Evolutionary conservation across 129 eudicot genomes (phyloP).

Genomic region (Lonicera japonica): DNA sequence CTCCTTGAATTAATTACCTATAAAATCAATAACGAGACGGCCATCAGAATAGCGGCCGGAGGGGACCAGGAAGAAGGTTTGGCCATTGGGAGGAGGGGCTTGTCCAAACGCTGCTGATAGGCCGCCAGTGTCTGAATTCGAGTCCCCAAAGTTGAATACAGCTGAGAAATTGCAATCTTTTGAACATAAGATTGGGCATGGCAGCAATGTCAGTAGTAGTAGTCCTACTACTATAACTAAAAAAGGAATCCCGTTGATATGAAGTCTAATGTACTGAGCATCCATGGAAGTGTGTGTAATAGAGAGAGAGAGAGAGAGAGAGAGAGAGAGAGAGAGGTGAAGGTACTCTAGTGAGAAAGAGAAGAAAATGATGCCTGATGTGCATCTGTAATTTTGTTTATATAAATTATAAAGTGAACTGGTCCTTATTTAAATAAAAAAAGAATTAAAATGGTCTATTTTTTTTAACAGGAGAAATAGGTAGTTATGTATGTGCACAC

Average conservation of each 20-base stretch:
- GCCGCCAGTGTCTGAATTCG: conserved; percentile 60
- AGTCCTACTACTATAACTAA: background rate
- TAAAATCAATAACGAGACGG: conserved; percentile 51
- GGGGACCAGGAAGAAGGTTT: conserved; percentile 40
- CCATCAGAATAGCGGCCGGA: conserved; percentile 46
- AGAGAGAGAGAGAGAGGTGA: background rate
- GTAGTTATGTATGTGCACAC: too few species aligned
- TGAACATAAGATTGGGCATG: conserved; percentile 5
- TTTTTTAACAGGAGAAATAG: too few species aligned
- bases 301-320: background rate
- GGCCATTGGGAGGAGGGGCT: conserved; percentile 42
- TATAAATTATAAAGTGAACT: too few species aligned
- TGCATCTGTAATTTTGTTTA: too few species aligned
- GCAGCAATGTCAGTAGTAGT: conserved; percentile 18
- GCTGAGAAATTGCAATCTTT: conserved; percentile 38
- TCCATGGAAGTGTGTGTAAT: background rate
- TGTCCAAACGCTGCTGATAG: conserved; percentile 34
- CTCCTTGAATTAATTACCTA: too few species aligned
- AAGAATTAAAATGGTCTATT: too few species aligned
- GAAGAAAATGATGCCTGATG: too few species aligned
- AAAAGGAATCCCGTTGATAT: too few species aligned
- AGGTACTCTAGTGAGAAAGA: background rate
- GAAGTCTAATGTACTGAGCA: conserved; percentile 15
- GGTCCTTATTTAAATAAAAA: too few species aligned
- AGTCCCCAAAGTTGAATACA: conserved; percentile 50